Percentiles rank a stretch among this genome's conserved stretches.
Evolutionary conservation across 106 monocot species (phyloP).

Genomic region (Dioscorea zingiberensis): DNA sequence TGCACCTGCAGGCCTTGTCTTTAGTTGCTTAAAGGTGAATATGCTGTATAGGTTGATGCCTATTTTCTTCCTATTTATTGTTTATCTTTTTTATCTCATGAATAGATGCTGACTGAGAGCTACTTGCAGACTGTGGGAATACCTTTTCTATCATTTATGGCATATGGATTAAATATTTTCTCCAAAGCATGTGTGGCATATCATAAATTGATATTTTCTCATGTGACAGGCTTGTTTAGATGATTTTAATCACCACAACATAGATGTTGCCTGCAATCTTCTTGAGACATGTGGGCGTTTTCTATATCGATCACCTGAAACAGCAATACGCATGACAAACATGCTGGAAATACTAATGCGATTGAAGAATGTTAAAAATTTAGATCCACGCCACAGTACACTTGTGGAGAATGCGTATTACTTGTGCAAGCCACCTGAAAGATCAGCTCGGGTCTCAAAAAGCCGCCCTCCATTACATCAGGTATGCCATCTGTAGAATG

Average conservation of each 20-base stretch:
- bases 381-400: constrained; percentile 96
- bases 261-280: constrained; percentile 97
- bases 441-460: constrained; percentile 85
- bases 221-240: constrained; percentile 77
- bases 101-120: no score
- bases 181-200: no score
- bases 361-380: constrained; percentile 95
- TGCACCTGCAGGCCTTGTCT: constrained; percentile 75
- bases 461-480: constrained; percentile 86
- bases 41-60: background rate
- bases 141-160: no score
- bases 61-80: background rate
- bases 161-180: no score
- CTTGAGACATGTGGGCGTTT: constrained; percentile 98
- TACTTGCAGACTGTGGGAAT: no score
- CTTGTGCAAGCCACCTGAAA: constrained; percentile 93
- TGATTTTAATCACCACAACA: constrained; percentile 98
- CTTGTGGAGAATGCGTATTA: constrained; percentile 99
- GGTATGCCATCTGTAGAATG: constrained; percentile 21
- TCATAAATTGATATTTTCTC: background rate
- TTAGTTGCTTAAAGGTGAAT: constrained; percentile 88
- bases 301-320: constrained; percentile 94
- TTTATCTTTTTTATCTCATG: background rate
- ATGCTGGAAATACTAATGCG: constrained; percentile 99
- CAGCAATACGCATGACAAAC: constrained; percentile 87